Base-by-base conservation (phyloP, 768 basidiomycete genomes). In the Rhizopogon rudus region DNA sequence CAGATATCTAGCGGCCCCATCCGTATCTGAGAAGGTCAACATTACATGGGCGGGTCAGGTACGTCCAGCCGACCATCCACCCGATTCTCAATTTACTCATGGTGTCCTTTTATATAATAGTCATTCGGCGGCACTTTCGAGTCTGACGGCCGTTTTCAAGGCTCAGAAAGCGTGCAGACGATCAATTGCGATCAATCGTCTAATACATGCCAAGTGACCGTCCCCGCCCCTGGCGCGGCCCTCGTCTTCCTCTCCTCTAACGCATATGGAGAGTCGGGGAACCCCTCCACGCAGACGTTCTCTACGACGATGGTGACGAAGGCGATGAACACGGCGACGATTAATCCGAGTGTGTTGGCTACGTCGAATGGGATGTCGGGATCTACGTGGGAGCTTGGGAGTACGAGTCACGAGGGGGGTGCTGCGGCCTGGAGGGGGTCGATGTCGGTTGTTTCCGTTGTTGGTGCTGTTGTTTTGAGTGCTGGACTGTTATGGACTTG, bases 31-130 rank as follows among this genome's bases (percentile, higher is more conserved):
- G 60, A 75, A 79, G 59, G 65, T 64, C 54, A 73, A 78, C 58
- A 77, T 80, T 61, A 77, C 74, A 5, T 81, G 78, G 78, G 78
- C 76, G 0, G 74, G 73, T 12, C 79, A 80, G 67, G 75, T 76
- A 44, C 16, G n/a, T 55, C 9, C 4, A 22, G 14, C 42, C 6
- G 20, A 13, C 35, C 25, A n/a, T 17, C 22, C 3, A 44, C 29
- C 10, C 20, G 12, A 6, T 2, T 48, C 28, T 6, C 28, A 14
- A n/a, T 28, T n/a, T 2, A 29, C 40, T 53, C 2, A 53, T 44
- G n/a, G 40, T 39, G 20, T 20, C 37, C 14, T 13, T 53, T 12
- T 6, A 22, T 25, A 14, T n/a, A 29, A 8, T 40, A 60, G 68
- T 69, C 61, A 13, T 69, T 66, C 28, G 68, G 68, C n/a, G 50